Conservation (phyloP, 2,329 filamentous ascomycete species). For the Fusarium decemcellulare region DNA sequence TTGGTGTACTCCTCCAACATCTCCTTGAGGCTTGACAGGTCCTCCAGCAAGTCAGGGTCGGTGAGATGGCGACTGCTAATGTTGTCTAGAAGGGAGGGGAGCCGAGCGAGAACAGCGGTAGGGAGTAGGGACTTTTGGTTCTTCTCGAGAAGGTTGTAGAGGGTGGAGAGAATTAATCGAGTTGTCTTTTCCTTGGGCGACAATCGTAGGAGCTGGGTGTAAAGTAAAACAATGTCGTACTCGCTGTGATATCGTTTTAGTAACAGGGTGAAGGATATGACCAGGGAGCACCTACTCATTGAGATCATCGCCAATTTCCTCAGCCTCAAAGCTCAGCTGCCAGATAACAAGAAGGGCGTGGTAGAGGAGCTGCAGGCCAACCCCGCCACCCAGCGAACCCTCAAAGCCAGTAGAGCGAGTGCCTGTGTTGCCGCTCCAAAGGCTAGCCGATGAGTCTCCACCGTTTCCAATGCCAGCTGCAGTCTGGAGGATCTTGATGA, state of each 20-base stretch:
- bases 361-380: constrained; percentile 93
- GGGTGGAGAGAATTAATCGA: constrained; percentile 87
- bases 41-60: constrained; percentile 75
- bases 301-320: constrained; percentile 79
- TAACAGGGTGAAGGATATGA: neutral
- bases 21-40: constrained; percentile 72
- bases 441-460: constrained; percentile 70
- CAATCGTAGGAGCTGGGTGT: constrained; percentile 90
- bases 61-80: constrained; percentile 73
- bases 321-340: constrained; percentile 96
- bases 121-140: constrained; percentile 84
- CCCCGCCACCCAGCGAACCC: constrained; percentile 79
- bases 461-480: constrained; percentile 81
- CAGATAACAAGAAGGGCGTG: constrained; percentile 94
- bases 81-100: constrained; percentile 78
- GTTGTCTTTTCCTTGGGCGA: constrained; percentile 99
- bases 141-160: constrained; percentile 84
- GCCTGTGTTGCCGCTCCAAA: constrained; percentile 71
- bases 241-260: constrained; percentile 66
- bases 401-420: constrained; percentile 74
- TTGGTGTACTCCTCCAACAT: constrained; percentile 77
- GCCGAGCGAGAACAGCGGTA: constrained; percentile 86
- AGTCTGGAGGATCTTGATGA: constrained; percentile 86
- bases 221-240: constrained; percentile 91
- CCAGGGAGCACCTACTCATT: constrained; percentile 77